These are phyloP conservation scores for Boletus semigastroideus DNA, from an alignment of 1,284 basidiomycete genomes.

Conservation along the genomic window DNA sequence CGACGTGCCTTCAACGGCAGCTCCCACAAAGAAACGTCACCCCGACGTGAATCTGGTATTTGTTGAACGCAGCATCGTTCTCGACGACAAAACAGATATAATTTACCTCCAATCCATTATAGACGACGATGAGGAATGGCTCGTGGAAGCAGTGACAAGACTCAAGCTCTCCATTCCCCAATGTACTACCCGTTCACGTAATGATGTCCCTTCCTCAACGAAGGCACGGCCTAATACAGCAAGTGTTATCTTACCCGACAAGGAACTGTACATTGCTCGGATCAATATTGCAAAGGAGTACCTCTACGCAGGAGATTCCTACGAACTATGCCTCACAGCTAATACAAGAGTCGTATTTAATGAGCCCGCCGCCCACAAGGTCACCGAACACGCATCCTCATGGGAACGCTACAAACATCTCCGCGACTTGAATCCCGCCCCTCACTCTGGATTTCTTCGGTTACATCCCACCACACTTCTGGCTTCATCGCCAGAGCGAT, in stretches of 20 bases:
- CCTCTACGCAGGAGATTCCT: slow-evolving; percentile 88
- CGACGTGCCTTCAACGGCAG: slow-evolving; percentile 36
- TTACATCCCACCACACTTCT: slow-evolving; percentile 64
- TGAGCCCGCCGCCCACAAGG: slow-evolving; percentile 26
- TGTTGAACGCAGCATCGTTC: slow-evolving; percentile 71
- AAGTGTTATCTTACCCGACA: slow-evolving; percentile 52
- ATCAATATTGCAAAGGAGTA: slow-evolving; percentile 76
- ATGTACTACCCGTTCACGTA: slow-evolving; percentile 24
- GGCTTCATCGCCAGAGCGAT: slow-evolving; percentile 91
- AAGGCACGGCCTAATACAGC: slow-evolving; percentile 32
- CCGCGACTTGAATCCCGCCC: slow-evolving; percentile 83
- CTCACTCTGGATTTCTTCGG: slow-evolving; percentile 84
- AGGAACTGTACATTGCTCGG: slow-evolving; percentile 63
- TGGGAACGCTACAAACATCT: slow-evolving; percentile 76
- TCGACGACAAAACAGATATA: slow-evolving; percentile 51
- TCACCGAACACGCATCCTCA: slow-evolving; percentile 45
- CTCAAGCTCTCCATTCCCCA: slow-evolving; percentile 26
- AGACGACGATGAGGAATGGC: slow-evolving; percentile 59
- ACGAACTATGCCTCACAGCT: slow-evolving; percentile 93
- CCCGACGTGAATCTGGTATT: slow-evolving; percentile 73
- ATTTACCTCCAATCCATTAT: slow-evolving; percentile 65
- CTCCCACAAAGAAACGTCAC: slow-evolving; percentile 37
- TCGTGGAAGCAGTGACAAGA: slow-evolving; percentile 39
- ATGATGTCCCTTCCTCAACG: slow-evolving; percentile 20
- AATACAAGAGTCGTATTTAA: slow-evolving; percentile 54